A percentile compares a stretch with the other conserved stretches of the same genome.
Conservation (phyloP, 2,329 filamentous ascomycete genomes). For the Curvularia eragrostidis region DNA sequence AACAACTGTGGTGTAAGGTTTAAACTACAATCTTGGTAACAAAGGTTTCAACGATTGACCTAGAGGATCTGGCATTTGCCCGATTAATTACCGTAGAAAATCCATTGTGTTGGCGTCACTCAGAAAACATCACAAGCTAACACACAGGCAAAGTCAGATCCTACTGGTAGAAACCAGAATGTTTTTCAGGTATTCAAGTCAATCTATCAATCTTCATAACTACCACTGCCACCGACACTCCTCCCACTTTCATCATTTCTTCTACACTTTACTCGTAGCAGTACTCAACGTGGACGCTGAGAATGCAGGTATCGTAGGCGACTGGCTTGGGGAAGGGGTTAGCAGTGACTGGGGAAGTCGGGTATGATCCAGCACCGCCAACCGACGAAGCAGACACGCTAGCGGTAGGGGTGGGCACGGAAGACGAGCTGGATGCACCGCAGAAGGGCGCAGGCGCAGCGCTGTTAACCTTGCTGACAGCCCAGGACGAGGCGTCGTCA, state of each 20-base stretch:
- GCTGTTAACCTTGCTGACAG: conserved; percentile 25
- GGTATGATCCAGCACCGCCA: conserved; percentile 3
- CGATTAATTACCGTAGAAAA: not conserved
- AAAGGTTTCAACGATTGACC: no score
- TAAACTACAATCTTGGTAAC: not conserved
- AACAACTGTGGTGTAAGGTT: no score
- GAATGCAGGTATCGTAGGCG: conserved; percentile 20
- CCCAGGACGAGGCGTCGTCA: conserved; percentile 30
- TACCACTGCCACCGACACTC: not conserved
- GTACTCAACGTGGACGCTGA: conserved; percentile 19
- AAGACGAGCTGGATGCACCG: conserved; percentile 10
- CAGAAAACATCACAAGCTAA: not conserved
- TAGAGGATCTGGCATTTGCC: not conserved
- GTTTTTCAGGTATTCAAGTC: not conserved
- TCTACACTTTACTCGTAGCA: conserved; percentile 13
- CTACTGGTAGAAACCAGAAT: no score
- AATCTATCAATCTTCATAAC: not conserved
- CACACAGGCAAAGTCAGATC: no score
- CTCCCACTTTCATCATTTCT: not conserved
- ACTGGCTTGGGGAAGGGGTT: conserved; percentile 18
- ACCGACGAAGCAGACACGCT: conserved; percentile 7
- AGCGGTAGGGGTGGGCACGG: conserved; percentile 6
- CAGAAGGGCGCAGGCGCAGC: conserved; percentile 7
- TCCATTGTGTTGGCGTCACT: not conserved
- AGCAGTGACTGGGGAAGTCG: conserved; percentile 19